Evolutionary conservation across 129 eudicot species (phyloP).

Genomic region (Artemisia annua): DNA sequence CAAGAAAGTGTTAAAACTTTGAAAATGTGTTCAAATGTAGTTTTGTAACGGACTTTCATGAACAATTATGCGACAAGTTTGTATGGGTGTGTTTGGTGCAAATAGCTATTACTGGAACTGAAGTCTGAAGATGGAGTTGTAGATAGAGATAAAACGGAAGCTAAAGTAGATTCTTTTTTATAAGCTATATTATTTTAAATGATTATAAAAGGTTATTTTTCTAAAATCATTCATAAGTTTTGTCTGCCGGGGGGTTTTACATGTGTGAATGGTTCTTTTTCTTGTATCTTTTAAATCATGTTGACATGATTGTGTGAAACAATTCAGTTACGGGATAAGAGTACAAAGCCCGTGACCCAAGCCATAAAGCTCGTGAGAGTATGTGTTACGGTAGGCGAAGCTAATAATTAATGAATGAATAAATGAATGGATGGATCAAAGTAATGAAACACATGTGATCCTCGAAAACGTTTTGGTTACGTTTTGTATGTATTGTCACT

Average conservation of each 20-base stretch:
- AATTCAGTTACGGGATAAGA: neutral
- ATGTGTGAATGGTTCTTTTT: no score
- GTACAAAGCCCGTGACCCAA: conserved; percentile 22
- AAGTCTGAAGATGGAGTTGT: no score
- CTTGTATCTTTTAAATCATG: neutral
- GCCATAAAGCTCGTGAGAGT: conserved; percentile 15
- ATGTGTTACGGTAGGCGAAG: neutral
- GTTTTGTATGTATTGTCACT: neutral
- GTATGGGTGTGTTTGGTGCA: no score
- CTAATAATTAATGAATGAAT: neutral
- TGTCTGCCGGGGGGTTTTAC: neutral
- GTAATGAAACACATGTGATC: conserved; percentile 9
- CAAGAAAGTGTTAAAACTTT: no score
- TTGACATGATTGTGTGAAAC: neutral
- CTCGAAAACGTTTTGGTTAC: conserved; percentile 14
- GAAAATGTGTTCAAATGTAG: no score
- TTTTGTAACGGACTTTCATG: no score
- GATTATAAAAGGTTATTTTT: no score
- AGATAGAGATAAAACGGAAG: no score
- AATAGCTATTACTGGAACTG: no score
- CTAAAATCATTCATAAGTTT: neutral
- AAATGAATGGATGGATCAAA: no score
- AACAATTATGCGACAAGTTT: no score
- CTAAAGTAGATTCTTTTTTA: no score
- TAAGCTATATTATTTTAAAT: neutral